Evolutionary conservation across 163 green algal genomes (phyloP).

Genomic region (Coccomyxa subellipsoidea): DNA sequence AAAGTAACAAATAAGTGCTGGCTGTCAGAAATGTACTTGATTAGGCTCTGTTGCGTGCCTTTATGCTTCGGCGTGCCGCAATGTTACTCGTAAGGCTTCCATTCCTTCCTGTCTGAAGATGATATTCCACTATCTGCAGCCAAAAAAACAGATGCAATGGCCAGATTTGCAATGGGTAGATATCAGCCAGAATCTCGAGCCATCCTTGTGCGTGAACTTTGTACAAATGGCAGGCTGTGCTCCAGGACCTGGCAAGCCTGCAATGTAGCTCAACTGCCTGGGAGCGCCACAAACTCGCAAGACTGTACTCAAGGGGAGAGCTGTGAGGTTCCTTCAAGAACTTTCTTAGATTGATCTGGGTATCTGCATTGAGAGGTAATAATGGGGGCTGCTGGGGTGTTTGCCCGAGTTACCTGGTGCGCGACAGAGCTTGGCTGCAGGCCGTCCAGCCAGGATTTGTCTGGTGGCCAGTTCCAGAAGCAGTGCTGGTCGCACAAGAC

Average conservation of each 20-base stretch:
- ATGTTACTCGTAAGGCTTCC: not conserved
- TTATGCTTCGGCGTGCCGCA: not conserved
- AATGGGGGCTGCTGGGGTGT: too few species aligned
- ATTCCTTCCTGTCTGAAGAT: not conserved
- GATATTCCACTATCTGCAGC: not conserved
- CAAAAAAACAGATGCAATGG: not conserved
- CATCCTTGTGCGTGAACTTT: not conserved
- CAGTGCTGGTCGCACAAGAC: not conserved
- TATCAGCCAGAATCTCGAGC: not conserved
- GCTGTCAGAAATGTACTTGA: not conserved
- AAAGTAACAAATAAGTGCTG: not conserved
- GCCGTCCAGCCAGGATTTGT: not conserved
- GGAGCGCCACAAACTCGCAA: not conserved
- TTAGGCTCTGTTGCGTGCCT: not conserved
- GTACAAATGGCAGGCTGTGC: not conserved
- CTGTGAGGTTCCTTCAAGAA: too few species aligned
- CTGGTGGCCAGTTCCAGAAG: conserved; percentile 1
- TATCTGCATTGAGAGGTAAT: too few species aligned
- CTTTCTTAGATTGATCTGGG: too few species aligned
- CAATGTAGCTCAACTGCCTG: not conserved
- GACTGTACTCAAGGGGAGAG: not conserved
- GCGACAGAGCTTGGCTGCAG: not conserved
- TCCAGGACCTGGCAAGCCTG: not conserved
- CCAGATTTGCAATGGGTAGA: too few species aligned
- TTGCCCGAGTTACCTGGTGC: too few species aligned